A percentile compares a stretch with the other conserved stretches of the same genome.
phyloP scores from a whole-genome alignment of 306 rosid species.

The barrel medic (Medicago truncatula) region MtrunA17r5.0-ANR NC_053046.1:5975501-5976000 shows the following conservation, averaged over 20 bases:
- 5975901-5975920: background rate
- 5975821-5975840: constrained; percentile 89
- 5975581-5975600: constrained; percentile 51
- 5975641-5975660: constrained; percentile 66
- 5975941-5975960: constrained; percentile 29
- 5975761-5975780: constrained; percentile 56
- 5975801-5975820: constrained; percentile 95
- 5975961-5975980: constrained; percentile 5
- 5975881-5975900: constrained; percentile 30
- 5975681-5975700: constrained; percentile 75
- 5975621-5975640: constrained; percentile 62
- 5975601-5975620: constrained; percentile 37
- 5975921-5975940: background rate
- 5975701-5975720: constrained; percentile 73
- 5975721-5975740: constrained; percentile 55
- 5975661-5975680: constrained; percentile 77
- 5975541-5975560: constrained; percentile 44
- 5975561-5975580: constrained; percentile 48
- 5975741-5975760: constrained; percentile 52
- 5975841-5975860: constrained; percentile 93
- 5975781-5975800: constrained; percentile 90
- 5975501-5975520: constrained; percentile 30
- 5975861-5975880: constrained; percentile 56
- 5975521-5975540: constrained; percentile 45
- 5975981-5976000: constrained; percentile 16